These are phyloP conservation scores for Cercospora berteroae DNA, from an alignment of 2,329 filamentous ascomycete species.

Conservation along the genomic window DNA sequence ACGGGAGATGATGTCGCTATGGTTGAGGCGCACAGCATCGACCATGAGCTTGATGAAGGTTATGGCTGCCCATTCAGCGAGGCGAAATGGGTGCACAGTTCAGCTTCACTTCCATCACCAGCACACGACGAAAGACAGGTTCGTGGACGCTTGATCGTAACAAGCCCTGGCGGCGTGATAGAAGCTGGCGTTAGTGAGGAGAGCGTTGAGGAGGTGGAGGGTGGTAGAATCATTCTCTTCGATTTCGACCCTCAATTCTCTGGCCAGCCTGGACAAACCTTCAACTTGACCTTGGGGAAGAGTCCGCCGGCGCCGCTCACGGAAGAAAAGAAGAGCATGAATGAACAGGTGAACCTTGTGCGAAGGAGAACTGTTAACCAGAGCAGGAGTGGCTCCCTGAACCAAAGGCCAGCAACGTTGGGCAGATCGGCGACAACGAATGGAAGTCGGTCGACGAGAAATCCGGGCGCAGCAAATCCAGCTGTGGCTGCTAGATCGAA, in stretches of 20 bases:
- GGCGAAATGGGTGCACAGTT: slow-evolving; percentile 38
- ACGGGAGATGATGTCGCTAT: slow-evolving; percentile 30
- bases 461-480: slow-evolving; percentile 21
- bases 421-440: slow-evolving; percentile 38
- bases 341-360: slow-evolving; percentile 38
- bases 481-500: slow-evolving; percentile 8
- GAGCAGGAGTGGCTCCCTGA: slow-evolving; percentile 34
- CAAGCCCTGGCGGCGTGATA: slow-evolving; percentile 38
- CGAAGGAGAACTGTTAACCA: slow-evolving; percentile 40
- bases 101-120: slow-evolving; percentile 31
- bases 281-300: slow-evolving; percentile 38
- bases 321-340: slow-evolving; percentile 37
- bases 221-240: slow-evolving; percentile 39
- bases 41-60: slow-evolving; percentile 41
- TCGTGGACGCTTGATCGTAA: slow-evolving; percentile 38
- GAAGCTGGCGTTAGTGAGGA: slow-evolving; percentile 34
- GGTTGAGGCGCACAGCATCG: slow-evolving; percentile 40
- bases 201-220: slow-evolving; percentile 38
- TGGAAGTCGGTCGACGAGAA: slow-evolving; percentile 20
- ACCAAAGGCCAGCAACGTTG: slow-evolving; percentile 34
- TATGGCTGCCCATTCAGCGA: slow-evolving; percentile 41
- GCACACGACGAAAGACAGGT: slow-evolving; percentile 29
- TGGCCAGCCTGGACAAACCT: slow-evolving; percentile 40
- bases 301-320: slow-evolving; percentile 37
- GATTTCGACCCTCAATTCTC: slow-evolving; percentile 31